Conservation (phyloP, 495 filamentous ascomycete species). For the Echria macrotheca region DNA sequence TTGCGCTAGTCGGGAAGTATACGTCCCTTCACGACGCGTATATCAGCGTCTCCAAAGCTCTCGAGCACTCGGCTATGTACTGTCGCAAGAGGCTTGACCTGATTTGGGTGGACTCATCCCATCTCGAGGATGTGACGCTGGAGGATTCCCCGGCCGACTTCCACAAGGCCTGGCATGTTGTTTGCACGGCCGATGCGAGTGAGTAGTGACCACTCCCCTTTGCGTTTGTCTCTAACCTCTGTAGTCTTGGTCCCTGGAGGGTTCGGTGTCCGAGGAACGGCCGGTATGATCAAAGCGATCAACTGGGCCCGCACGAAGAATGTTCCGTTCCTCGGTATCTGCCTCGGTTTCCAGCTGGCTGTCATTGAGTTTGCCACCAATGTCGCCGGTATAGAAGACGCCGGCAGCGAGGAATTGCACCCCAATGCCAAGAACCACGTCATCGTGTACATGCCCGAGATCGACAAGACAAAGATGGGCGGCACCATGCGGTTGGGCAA, state of each 20-base stretch:
- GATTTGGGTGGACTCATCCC: conserved; percentile 75
- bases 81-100: conserved; percentile 75
- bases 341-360: conserved; percentile 91
- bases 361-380: conserved; percentile 86
- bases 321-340: conserved; percentile 83
- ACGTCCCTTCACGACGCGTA: conserved; percentile 73
- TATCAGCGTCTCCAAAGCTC: conserved; percentile 70
- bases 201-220: too few species aligned
- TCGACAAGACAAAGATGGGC: conserved; percentile 59
- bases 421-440: conserved; percentile 51
- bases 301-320: conserved; percentile 79
- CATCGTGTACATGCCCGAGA: conserved; percentile 89
- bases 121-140: conserved; percentile 63
- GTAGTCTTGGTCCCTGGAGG: conserved; percentile 70
- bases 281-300: conserved; percentile 82
- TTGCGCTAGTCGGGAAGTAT: conserved; percentile 93
- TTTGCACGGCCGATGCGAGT: neutral
- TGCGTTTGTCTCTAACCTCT: too few species aligned
- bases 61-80: conserved; percentile 89
- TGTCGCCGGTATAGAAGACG: conserved; percentile 55
- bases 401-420: conserved; percentile 63
- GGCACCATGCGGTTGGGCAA: conserved; percentile 91
- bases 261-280: conserved; percentile 74
- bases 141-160: conserved; percentile 61
- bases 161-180: conserved; percentile 83